A percentile compares a stretch with the other conserved stretches of the same genome.
Evolutionary conservation across 768 basidiomycete genomes (phyloP).

Genomic region (Leucocoprinus leucothites): DNA sequence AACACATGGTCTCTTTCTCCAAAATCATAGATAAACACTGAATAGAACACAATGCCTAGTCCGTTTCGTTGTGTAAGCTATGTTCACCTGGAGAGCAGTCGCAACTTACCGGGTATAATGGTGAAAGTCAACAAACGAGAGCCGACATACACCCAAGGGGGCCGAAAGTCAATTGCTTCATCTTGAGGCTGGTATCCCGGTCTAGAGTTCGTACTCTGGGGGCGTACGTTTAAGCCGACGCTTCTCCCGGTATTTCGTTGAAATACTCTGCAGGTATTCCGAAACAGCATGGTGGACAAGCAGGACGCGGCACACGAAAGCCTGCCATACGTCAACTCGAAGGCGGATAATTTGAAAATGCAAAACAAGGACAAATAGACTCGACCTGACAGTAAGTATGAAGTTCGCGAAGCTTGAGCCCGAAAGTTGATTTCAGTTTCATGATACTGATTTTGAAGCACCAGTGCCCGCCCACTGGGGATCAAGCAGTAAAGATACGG

Average conservation of each 20-base stretch:
- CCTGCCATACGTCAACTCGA: too few relatives aligned
- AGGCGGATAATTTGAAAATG: too few relatives aligned
- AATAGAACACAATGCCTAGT: conserved; percentile 53
- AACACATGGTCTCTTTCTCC: conserved; percentile 73
- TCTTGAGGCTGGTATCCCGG: conserved; percentile 2
- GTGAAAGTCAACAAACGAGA: conserved; percentile 50
- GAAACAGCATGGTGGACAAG: background rate
- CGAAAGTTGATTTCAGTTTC: too few relatives aligned
- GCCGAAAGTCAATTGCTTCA: conserved; percentile 46
- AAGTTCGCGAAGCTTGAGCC: too few relatives aligned
- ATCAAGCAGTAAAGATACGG: too few relatives aligned
- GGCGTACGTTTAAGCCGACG: background rate
- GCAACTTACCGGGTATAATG: conserved; percentile 49
- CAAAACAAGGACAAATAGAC: too few relatives aligned
- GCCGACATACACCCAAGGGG: conserved; percentile 57
- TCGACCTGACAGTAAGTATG: too few relatives aligned
- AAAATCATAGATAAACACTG: conserved; percentile 62
- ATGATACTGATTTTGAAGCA: too few relatives aligned
- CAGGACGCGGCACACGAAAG: background rate
- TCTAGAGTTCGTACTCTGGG: background rate
- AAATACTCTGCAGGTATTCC: background rate
- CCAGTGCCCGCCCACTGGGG: too few relatives aligned
- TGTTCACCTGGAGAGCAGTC: background rate
- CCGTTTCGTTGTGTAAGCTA: background rate
- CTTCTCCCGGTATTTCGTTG: background rate